Base-by-base conservation (phyloP, 139 green algal genomes). In the Auxenochlorella protothecoides region DNA sequence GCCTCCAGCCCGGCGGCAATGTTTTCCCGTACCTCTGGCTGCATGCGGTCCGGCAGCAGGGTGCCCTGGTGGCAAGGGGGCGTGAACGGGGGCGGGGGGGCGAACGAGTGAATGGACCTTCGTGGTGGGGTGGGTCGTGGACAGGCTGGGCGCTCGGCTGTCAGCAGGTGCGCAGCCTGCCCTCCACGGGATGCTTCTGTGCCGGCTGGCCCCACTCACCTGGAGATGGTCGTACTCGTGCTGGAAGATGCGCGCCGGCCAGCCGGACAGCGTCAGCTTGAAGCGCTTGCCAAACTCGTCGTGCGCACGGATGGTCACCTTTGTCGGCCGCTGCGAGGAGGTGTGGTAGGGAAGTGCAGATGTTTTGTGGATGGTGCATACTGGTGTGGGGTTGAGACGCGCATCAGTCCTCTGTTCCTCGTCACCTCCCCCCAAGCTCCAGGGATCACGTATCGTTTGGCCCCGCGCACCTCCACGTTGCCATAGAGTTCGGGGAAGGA, bases 181-280 rank as follows among this genome's bases (percentile, higher is more conserved):
- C 54, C 7, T 12, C 12, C 16, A 54, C 52, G 13, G 6, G 59
- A 60, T 65, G 5, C n/a, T 51, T 13, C 56, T 10, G 5, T 55
- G 64, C 59, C 53, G 64, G 6, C 27, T 63, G 57, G 61, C 56
- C 6, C 52, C 66, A 4, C 75, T 6, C 57, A 87, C 88, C 85
- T 98, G 86, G 52, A 99, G 77, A 74, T 99, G 94, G 81, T 99
- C 95, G 65, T 91, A 98, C 79, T 99, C 95, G 78, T 99, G 95
- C 80, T 98, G 93, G 79, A 99, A 99, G 53, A 99, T 93, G 14
- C 95, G 80, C 4, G 95, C 90, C 16, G 87, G 70, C 68, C 85
- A 98, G 62, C 80, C 91, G 54, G 80, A 63, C 44, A 84, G 70
- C 2, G 27, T 65, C 3, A 78, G 59, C 4, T 55, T 68, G 10